Evolutionary conservation across 2,329 filamentous ascomycete genomes (phyloP).

Genomic region (Aureobasidium namibiae): DNA sequence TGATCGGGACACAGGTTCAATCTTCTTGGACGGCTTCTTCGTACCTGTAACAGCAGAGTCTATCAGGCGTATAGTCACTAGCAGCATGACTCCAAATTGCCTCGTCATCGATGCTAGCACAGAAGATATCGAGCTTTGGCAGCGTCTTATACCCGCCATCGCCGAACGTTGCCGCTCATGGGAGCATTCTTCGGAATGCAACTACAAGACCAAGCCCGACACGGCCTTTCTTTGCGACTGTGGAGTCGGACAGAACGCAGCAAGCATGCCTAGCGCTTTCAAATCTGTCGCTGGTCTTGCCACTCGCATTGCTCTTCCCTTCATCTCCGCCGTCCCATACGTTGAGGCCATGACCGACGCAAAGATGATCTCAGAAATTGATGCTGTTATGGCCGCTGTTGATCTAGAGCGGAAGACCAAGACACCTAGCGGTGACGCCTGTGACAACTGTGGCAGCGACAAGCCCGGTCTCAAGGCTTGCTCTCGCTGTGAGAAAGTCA

Average conservation of each 20-base stretch:
- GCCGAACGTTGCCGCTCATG: conserved; percentile 33
- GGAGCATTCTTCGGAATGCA: conserved; percentile 28
- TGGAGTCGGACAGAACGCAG: conserved; percentile 21
- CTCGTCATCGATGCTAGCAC: background rate
- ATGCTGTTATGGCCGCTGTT: background rate
- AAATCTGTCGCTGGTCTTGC: background rate
- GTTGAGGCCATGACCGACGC: background rate
- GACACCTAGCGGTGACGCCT: background rate
- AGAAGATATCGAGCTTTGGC: conserved; percentile 27
- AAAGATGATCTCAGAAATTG: background rate
- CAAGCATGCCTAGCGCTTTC: background rate
- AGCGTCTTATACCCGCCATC: conserved; percentile 24
- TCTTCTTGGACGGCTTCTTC: conserved; percentile 28
- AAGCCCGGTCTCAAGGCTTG: conserved; percentile 17
- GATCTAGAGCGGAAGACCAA: background rate
- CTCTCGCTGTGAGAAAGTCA: conserved; percentile 22
- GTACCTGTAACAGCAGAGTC: conserved; percentile 21
- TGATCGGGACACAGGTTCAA: conserved; percentile 24
- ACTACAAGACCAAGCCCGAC: conserved; percentile 19
- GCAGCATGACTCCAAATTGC: background rate
- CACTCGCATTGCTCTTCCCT: conserved; percentile 7
- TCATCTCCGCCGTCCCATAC: conserved; percentile 5
- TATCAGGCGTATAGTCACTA: background rate
- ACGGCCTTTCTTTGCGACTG: conserved; percentile 25
- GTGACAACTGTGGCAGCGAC: background rate